These are phyloP conservation scores for Kodamaea sp. DNA, from an alignment of 1,139 yeast genomes.

Conservation along the genomic window DNA sequence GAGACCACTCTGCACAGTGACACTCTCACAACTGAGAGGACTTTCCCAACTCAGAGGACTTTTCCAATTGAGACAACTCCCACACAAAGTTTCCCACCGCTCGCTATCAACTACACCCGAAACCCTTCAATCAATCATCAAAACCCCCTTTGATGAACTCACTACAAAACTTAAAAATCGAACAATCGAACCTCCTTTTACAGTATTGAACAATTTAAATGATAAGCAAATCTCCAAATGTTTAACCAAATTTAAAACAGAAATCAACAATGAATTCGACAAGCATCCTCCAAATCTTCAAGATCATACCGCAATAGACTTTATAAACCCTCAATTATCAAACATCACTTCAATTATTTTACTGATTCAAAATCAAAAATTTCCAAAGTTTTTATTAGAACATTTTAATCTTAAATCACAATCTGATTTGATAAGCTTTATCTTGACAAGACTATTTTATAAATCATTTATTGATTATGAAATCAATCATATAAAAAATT, in stretches of 20 bases:
- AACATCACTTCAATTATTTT: conserved; percentile 19
- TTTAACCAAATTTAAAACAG: conserved; percentile 3
- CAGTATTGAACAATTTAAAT: conserved; percentile 9
- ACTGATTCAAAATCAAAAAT: conserved; percentile 17
- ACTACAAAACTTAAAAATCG: neutral
- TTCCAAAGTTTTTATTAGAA: conserved; percentile 20
- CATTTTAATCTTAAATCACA: conserved; percentile 17
- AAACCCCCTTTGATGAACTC: too few relatives aligned
- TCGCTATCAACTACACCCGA: too few relatives aligned
- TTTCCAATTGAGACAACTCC: too few relatives aligned
- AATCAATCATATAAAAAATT: conserved; percentile 15
- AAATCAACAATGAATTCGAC: conserved; percentile 5
- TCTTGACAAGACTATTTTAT: conserved; percentile 25
- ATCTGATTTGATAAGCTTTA: conserved; percentile 17
- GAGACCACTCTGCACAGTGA: too few relatives aligned
- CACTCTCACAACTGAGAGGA: too few relatives aligned
- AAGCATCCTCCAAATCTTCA: neutral
- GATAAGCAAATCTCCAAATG: conserved; percentile 3
- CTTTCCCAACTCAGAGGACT: too few relatives aligned
- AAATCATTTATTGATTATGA: conserved; percentile 19
- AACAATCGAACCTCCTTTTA: conserved; percentile 8
- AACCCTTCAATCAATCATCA: too few relatives aligned
- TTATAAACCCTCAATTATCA: conserved; percentile 28
- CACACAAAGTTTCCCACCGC: too few relatives aligned
- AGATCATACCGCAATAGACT: conserved; percentile 15